These are phyloP conservation scores for Trichoderma brevicompactum DNA, from an alignment of 2,329 filamentous ascomycete species.

Conservation along the genomic window DNA sequence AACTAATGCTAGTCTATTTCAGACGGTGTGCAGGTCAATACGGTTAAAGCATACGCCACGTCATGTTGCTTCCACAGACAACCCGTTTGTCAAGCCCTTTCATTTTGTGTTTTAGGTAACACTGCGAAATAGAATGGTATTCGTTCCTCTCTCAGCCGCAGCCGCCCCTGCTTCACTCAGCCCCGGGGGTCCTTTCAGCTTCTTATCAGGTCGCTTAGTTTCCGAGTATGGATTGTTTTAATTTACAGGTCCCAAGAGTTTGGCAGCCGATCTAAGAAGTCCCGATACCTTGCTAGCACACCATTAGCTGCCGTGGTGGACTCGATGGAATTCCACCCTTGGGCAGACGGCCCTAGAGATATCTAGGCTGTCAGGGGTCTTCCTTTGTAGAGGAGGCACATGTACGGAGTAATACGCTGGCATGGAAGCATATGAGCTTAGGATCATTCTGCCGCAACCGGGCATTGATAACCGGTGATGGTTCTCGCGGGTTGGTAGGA, in stretches of 20 bases:
- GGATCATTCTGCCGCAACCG: not conserved
- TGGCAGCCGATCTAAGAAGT: conserved; percentile 2
- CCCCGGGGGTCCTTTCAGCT: not conserved
- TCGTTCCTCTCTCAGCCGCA: conserved; percentile 5
- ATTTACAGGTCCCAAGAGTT: not conserved
- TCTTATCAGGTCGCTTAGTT: not conserved
- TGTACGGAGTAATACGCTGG: not conserved
- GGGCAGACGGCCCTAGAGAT: not conserved
- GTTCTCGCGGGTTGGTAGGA: too few species aligned
- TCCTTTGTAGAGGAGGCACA: not conserved
- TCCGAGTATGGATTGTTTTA: not conserved
- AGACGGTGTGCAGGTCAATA: not conserved
- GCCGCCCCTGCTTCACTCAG: not conserved
- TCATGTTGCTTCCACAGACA: not conserved
- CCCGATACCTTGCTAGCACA: conserved; percentile 12
- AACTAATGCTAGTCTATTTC: not conserved
- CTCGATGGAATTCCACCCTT: not conserved
- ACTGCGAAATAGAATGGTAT: not conserved
- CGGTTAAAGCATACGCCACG: not conserved
- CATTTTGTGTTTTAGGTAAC: not conserved
- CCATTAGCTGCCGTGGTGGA: conserved; percentile 1
- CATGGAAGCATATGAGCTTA: not conserved
- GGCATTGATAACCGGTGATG: too few species aligned
- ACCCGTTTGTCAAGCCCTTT: not conserved
- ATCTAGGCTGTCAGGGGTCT: not conserved